Percentiles rank a stretch among this genome's conserved stretches.
These are phyloP conservation scores for Rubus idaeus DNA, from an alignment of 306 rosid species.

Conservation along the genomic window DNA sequence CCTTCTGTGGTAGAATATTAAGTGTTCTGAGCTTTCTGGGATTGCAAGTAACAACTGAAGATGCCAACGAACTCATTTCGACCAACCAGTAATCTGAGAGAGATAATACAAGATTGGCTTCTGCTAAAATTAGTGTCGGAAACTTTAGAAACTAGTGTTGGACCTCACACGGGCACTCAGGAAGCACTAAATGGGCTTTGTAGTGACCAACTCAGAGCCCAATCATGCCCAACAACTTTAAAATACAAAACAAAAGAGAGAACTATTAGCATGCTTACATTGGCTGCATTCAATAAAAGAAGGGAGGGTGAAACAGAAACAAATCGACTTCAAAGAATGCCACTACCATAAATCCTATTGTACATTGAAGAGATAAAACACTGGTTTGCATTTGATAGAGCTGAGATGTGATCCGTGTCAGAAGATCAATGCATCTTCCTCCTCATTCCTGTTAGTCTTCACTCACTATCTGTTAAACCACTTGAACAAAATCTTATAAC, in stretches of 20 bases:
- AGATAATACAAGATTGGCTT: slow-evolving; percentile 15
- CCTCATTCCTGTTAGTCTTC: neutral
- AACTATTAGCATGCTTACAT: neutral
- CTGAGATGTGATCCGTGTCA: neutral
- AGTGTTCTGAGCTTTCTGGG: slow-evolving; percentile 21
- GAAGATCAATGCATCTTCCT: neutral
- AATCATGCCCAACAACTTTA: neutral
- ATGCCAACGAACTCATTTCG: slow-evolving; percentile 46
- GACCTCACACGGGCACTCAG: neutral
- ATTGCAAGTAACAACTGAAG: slow-evolving; percentile 32
- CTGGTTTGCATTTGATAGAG: neutral
- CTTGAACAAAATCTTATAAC: neutral
- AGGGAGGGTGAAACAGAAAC: neutral
- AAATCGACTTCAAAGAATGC: neutral
- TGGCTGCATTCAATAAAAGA: neutral
- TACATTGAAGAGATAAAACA: neutral
- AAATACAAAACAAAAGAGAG: neutral
- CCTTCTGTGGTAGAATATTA: slow-evolving; percentile 10
- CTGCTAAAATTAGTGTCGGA: neutral
- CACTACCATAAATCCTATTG: neutral
- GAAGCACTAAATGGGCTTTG: neutral
- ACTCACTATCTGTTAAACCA: neutral
- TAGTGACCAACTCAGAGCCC: neutral
- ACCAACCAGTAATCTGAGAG: slow-evolving; percentile 13
- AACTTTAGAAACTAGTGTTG: neutral